phyloP scores from a whole-genome alignment of 2,329 filamentous ascomycete species.

The Fusarium circinatum region DNA sequence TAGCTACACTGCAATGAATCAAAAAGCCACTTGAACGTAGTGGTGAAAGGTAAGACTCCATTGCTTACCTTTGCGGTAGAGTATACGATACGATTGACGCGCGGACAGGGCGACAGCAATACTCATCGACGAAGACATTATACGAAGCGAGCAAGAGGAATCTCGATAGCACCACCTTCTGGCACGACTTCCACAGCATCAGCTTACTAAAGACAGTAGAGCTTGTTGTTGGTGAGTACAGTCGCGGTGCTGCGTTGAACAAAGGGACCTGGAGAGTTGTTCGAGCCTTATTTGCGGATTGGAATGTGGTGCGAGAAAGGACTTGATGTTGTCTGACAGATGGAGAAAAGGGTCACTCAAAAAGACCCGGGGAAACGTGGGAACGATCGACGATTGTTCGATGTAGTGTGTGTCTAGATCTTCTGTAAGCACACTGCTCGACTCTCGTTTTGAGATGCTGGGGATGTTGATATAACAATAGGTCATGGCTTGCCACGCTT shows the following conservation, averaged over 20 bases:
- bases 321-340: background rate
- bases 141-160: background rate
- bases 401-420: too few species aligned
- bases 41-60: too few species aligned
- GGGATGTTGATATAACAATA: background rate
- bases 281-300: constrained; percentile 14
- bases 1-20: background rate
- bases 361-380: background rate
- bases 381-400: background rate
- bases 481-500: background rate
- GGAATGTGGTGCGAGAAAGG: background rate
- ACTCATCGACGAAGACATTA: background rate
- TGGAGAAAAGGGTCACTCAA: background rate
- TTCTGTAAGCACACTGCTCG: background rate
- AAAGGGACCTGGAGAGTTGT: background rate
- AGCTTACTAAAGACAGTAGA: background rate
- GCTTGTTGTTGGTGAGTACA: background rate
- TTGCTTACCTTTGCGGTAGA: accelerated
- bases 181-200: background rate
- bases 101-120: background rate
- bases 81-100: background rate
- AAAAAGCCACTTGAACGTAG: background rate
- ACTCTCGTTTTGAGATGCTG: background rate
- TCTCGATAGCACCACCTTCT: background rate
- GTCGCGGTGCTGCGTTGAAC: constrained; percentile 2